Evolutionary conservation across 2,329 filamentous ascomycete genomes (phyloP), one percentile per base, ranked within the genome.

Genomic region (Cladosporium sp.): DNA sequence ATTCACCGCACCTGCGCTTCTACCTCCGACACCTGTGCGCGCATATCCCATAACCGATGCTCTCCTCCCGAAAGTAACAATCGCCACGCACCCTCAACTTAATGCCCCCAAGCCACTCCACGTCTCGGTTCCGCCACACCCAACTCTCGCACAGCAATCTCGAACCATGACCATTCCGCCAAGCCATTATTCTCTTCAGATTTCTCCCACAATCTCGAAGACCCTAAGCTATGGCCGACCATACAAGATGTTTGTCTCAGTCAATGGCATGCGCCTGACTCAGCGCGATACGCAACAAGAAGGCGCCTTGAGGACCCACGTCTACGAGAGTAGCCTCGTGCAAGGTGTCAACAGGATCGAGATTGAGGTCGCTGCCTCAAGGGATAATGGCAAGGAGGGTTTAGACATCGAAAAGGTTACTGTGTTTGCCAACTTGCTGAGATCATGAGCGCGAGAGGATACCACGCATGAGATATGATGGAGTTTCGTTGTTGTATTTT

Each of bases 331-430:
- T 7, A 79, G 79, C 45, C 72, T 95, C 22, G 77, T 80, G 20
- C 78, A 79, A 1, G 89, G 88, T 6, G 77, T 89, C 43, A 95
- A 93, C 58, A 78, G 84, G 39, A 78, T 95, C 43, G 85, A 90
- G 59, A 77, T 94, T 7, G 86, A 92, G 60, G 75, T 92, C 51
- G 80, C 90, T 55, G 87, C 88, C 38, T 59, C 62, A 20, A 63
- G 58, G 8, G 78, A 56, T 38, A 58, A 51, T 11, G 55, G 55
- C 27, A 53, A 51, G 36, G 60, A 58, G 54, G 59, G 62, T 3
- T 52, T 85, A 30, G 88, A 93, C 64, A 73, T 91, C 55, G 90
- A 96, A 71, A 85, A 85, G 59, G 77, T 90, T 51, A 88, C 82
- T 1, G 75, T 93, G 22, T 86, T 86, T 68, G 78, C 85, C 53